phyloP scores from a whole-genome alignment of 2,329 filamentous ascomycete species.

The Nigrospora sphaerica region DNA sequence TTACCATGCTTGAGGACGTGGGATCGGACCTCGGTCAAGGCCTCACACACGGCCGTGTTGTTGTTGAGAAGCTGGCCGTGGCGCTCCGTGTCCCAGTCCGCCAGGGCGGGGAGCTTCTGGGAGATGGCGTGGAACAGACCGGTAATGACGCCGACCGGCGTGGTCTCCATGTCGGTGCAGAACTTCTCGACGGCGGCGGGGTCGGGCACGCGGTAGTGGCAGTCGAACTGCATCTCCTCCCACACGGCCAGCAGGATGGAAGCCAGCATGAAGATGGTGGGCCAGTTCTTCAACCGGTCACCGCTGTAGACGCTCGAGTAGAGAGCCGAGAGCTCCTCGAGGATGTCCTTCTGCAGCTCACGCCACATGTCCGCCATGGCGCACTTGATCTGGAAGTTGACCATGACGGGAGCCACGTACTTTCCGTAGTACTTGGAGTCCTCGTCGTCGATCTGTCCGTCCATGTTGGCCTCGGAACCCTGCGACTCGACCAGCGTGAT shows the following conservation, averaged over 20 bases:
- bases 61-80: constrained; percentile 88
- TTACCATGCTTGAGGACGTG: constrained; percentile 92
- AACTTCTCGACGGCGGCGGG: constrained; percentile 83
- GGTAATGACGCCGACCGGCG: constrained; percentile 90
- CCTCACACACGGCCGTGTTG: constrained; percentile 86
- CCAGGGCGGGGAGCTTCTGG: constrained; percentile 86
- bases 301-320: constrained; percentile 98
- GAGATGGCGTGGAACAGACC: constrained; percentile 97
- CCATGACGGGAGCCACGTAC: constrained; percentile 92
- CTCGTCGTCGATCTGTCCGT: constrained; percentile 80
- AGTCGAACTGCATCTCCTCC: constrained; percentile 99
- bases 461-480: constrained; percentile 68
- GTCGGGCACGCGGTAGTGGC: constrained; percentile 89
- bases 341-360: constrained; percentile 89
- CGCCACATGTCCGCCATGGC: constrained; percentile 98
- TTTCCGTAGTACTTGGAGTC: constrained; percentile 84
- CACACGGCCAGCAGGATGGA: constrained; percentile 89
- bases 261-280: constrained; percentile 95
- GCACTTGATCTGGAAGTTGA: constrained; percentile 99
- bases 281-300: constrained; percentile 97
- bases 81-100: constrained; percentile 88
- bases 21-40: constrained; percentile 89
- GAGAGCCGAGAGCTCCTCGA: constrained; percentile 84
- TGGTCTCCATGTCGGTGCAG: constrained; percentile 94
- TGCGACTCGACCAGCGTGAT: constrained; percentile 91